Evolutionary conservation across 140 eudicot species (phyloP).

Genomic region (Flaveria floridana): DNA sequence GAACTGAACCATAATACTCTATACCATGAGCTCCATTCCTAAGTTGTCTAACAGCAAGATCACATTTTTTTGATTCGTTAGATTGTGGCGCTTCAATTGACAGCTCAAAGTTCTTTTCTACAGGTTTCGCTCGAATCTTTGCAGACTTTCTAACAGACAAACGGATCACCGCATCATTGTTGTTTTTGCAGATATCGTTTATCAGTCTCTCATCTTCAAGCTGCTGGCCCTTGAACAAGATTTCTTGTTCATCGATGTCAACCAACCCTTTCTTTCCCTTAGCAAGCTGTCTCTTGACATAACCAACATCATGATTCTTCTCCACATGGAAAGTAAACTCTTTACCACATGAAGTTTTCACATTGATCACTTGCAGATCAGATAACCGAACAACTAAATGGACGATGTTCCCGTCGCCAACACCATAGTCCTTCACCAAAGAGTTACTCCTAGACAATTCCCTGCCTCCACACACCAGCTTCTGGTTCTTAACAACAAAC

Average conservation of each 20-base stretch:
- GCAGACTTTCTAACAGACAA: slow-evolving; percentile 64
- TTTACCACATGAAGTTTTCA: slow-evolving; percentile 74
- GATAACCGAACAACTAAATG: slow-evolving; percentile 68
- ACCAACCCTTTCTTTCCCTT: slow-evolving; percentile 46
- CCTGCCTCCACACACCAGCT: slow-evolving; percentile 80
- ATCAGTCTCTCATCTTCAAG: slow-evolving; percentile 66
- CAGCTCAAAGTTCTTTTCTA: slow-evolving; percentile 61
- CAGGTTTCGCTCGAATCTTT: slow-evolving; percentile 60
- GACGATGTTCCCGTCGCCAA: slow-evolving; percentile 65
- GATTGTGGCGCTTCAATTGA: slow-evolving; percentile 48
- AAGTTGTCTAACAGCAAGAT: slow-evolving; percentile 39
- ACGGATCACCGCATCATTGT: slow-evolving; percentile 66
- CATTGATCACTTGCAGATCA: slow-evolving; percentile 65
- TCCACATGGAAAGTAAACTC: slow-evolving; percentile 67
- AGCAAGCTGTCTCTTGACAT: slow-evolving; percentile 67
- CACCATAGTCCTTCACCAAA: slow-evolving; percentile 68
- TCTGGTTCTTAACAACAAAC: slow-evolving; percentile 62
- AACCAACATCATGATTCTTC: slow-evolving; percentile 71
- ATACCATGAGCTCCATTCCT: slow-evolving; percentile 31
- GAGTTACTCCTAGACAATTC: slow-evolving; percentile 78
- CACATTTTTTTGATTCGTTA: slow-evolving; percentile 38
- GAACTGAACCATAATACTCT: slow-evolving; percentile 41
- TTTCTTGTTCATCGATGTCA: slow-evolving; percentile 65
- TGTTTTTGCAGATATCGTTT: slow-evolving; percentile 55
- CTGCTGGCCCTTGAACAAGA: slow-evolving; percentile 61